phyloP scores from a whole-genome alignment of 106 monocot genomes.

The Apostasia ramifera region DNA sequence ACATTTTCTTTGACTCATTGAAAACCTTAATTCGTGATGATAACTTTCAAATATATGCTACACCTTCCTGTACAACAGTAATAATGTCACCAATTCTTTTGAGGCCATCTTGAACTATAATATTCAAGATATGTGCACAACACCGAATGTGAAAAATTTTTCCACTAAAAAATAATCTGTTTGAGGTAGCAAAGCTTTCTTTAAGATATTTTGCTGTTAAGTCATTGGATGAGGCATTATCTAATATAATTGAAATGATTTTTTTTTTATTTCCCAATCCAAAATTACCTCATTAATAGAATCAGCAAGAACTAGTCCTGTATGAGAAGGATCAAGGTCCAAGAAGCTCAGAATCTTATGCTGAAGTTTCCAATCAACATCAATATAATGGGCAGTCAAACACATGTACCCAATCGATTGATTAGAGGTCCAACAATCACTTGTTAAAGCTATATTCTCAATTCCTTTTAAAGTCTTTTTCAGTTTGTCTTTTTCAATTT shows the following conservation, averaged over 20 bases:
- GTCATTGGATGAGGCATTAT: conserved; percentile 10
- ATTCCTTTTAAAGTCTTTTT: no score
- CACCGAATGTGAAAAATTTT: conserved; percentile 13
- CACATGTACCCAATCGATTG: conserved; percentile 7
- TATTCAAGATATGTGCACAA: conserved; percentile 16
- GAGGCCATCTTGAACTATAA: conserved; percentile 19
- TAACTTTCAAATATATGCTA: not conserved
- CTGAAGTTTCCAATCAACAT: not conserved
- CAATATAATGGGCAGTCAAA: conserved; percentile 5
- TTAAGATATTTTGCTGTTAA: not conserved
- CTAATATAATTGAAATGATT: not conserved
- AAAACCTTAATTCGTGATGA: not conserved
- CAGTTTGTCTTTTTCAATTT: no score
- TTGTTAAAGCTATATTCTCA: no score
- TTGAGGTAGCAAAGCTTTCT: not conserved
- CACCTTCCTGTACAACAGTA: not conserved
- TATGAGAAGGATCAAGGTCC: not conserved
- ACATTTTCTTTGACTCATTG: not conserved
- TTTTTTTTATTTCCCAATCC: conserved; percentile 6
- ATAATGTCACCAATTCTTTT: not conserved
- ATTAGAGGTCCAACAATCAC: conserved; percentile 9
- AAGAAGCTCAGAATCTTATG: conserved; percentile 3
- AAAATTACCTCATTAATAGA: not conserved
- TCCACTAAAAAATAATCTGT: not conserved
- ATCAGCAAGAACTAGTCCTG: not conserved